Conservation (phyloP, 306 rosid species). For the apple (Malus domestica) region DNA sequence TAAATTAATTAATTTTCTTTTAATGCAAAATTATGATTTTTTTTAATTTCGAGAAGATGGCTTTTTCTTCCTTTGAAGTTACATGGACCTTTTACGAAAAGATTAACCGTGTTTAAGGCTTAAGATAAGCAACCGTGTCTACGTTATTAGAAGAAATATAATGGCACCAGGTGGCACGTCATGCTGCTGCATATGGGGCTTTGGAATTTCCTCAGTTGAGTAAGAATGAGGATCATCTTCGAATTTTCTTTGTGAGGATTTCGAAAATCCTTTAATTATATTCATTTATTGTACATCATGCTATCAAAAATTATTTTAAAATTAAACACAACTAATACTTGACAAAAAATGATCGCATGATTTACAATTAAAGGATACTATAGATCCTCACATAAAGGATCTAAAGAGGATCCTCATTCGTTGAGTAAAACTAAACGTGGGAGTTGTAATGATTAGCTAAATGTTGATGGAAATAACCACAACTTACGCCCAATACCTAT, state of each 20-base stretch:
- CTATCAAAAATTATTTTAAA: no score
- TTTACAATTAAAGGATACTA: no score
- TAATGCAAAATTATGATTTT: background rate
- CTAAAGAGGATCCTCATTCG: no score
- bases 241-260: no score
- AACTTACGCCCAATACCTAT: no score
- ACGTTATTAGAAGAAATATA: background rate
- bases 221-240: no score
- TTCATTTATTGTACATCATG: no score
- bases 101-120: background rate
- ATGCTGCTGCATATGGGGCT: background rate
- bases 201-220: background rate
- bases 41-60: background rate
- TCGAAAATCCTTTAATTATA: accelerated
- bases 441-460: no score
- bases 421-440: background rate
- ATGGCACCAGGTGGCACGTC: background rate
- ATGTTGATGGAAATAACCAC: no score
- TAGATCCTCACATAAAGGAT: no score
- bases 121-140: background rate
- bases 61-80: background rate
- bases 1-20: background rate
- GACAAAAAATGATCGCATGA: no score
- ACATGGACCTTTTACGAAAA: background rate
- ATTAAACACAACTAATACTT: no score